Evolutionary conservation across 2,329 filamentous ascomycete genomes (phyloP).

Genomic region (Pleochaeta shiraiana): DNA sequence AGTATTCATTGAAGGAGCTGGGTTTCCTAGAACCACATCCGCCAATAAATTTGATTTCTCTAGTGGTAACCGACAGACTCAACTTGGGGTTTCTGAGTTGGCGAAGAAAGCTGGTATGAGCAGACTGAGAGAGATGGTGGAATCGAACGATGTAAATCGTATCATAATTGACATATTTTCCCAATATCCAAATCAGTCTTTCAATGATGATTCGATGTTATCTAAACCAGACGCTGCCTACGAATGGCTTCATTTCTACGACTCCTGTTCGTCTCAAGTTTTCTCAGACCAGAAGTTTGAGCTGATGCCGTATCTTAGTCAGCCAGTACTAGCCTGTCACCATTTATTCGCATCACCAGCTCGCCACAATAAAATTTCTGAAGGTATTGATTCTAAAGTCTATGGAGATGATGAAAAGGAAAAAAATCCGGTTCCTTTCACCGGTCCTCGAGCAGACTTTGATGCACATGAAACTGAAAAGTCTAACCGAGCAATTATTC

Average conservation of each 20-base stretch:
- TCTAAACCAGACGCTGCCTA: slow-evolving; percentile 64
- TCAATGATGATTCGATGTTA: slow-evolving; percentile 80
- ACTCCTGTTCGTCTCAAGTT: slow-evolving; percentile 55
- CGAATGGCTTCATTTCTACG: slow-evolving; percentile 93
- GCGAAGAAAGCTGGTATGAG: slow-evolving; percentile 52
- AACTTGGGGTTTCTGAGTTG: slow-evolving; percentile 50
- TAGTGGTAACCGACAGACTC: slow-evolving; percentile 24
- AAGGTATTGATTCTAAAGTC: slow-evolving; percentile 27
- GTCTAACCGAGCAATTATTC: slow-evolving; percentile 51
- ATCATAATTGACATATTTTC: slow-evolving; percentile 70
- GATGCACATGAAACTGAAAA: slow-evolving; percentile 62
- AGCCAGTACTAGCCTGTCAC: slow-evolving; percentile 77
- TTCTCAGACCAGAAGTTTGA: slow-evolving; percentile 88
- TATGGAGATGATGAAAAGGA: slow-evolving; percentile 21
- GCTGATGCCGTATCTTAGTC: slow-evolving; percentile 64
- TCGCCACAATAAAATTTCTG: slow-evolving; percentile 18
- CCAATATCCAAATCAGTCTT: slow-evolving; percentile 68
- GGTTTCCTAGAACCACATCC: slow-evolving; percentile 28
- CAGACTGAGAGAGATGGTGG: slow-evolving; percentile 51
- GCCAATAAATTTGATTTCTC: slow-evolving; percentile 13
- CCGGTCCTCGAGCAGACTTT: slow-evolving; percentile 63
- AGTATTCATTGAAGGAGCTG: slow-evolving; percentile 60
- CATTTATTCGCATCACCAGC: slow-evolving; percentile 61
- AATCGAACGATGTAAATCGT: slow-evolving; percentile 56
- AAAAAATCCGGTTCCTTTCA: slow-evolving; percentile 45